phyloP scores from a whole-genome alignment of 805 yeast genomes.

The Monosporozyma siamensis region DNA sequence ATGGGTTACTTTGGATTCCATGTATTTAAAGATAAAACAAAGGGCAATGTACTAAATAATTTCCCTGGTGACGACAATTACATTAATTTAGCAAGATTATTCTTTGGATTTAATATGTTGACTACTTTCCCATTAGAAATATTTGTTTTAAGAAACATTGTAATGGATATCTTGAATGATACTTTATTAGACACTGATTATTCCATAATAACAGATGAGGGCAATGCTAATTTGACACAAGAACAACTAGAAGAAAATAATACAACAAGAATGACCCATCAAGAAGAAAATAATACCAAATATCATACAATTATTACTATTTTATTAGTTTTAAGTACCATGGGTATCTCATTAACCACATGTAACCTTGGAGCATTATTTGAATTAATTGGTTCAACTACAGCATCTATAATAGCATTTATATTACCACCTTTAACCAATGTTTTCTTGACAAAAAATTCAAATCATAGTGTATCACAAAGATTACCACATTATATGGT shows the following conservation, averaged over 20 bases:
- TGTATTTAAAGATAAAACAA: slow-evolving; percentile 66
- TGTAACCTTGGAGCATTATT: slow-evolving; percentile 84
- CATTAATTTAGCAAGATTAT: slow-evolving; percentile 79
- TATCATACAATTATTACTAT: slow-evolving; percentile 43
- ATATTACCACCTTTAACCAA: slow-evolving; percentile 83
- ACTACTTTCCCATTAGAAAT: slow-evolving; percentile 88
- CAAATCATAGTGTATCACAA: slow-evolving; percentile 31
- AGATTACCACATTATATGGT: slow-evolving; percentile 53
- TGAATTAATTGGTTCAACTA: slow-evolving; percentile 85
- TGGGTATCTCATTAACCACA: slow-evolving; percentile 68
- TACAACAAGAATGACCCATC: background rate
- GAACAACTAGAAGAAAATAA: background rate
- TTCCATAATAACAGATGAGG: background rate
- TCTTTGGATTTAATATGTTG: slow-evolving; percentile 87
- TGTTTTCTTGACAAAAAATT: slow-evolving; percentile 48
- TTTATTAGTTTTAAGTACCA: slow-evolving; percentile 52
- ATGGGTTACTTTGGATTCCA: slow-evolving; percentile 76
- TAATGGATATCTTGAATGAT: slow-evolving; percentile 35
- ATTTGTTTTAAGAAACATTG: slow-evolving; percentile 81
- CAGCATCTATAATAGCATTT: slow-evolving; percentile 88
- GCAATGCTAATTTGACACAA: background rate
- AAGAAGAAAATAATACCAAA: slow-evolving; percentile 41
- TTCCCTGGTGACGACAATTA: slow-evolving; percentile 66
- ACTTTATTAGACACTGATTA: slow-evolving; percentile 23
- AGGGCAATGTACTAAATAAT: slow-evolving; percentile 83